Evolutionary conservation across 805 yeast species (phyloP), one percentile per base, ranked within the genome.

Genomic region (Ascoidea rubescens): DNA sequence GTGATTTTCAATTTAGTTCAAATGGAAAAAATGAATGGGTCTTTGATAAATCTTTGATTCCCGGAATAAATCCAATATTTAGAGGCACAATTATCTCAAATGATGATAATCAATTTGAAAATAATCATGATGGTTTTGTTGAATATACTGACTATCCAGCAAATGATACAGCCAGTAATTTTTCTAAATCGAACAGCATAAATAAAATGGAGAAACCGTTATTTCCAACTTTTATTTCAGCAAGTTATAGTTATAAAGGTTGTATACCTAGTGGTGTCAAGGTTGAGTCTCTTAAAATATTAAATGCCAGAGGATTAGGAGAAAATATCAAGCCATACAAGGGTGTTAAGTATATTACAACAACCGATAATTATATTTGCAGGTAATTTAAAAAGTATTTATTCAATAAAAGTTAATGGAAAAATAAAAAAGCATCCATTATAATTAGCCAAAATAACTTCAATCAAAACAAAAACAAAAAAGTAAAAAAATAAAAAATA

Each of bases 311-410:
- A 56, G 89, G 91, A 0, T 59, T 79, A 52, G 76, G 77, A 5
- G 79, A 78, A 2, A 70, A 71, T 4, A 82, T 79, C 8, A 83
- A 81, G 60, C 96, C 96, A 0, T 90, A 79, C 70, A 90, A 89
- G 64, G 98, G 98, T 1, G 96, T 90, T 21, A 85, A 89, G 62
- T 90, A 90, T 62, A 68, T 77, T 8, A 80, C 96, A 5, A 67
- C 68, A 52, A 73, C 85, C 0, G 85, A 83, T 0, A 81, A 82
- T 52, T 77, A 71, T 58, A 67, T 79, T 2, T 69, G 80, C 21
- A 65, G 81, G 44, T 68, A 60, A 37, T 5, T 28, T 21, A 46
- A 31, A 14, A 21, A 21, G 28, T 21, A 21, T 21, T 21, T 21
- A 21, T 17, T 28, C 14, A 28, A 17, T 14, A 16, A 16, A n/a